Evolutionary conservation across 1,284 basidiomycete genomes (phyloP).

Genomic region (Ustilago xerochloae): DNA sequence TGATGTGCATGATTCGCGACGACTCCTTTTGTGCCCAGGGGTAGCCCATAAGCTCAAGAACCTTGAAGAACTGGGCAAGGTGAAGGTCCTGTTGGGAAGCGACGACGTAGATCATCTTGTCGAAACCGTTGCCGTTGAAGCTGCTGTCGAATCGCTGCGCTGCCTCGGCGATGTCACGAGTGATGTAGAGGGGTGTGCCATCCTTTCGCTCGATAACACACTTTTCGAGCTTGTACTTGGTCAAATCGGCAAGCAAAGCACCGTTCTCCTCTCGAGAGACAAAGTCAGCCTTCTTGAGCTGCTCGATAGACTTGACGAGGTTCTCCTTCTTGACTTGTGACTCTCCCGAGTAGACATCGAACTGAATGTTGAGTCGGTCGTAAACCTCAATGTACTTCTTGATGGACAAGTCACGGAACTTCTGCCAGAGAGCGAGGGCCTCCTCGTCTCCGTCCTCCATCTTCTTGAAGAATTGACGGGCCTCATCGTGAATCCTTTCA

Average conservation of each 20-base stretch:
- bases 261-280: conserved; percentile 62
- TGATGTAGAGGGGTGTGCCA: conserved; percentile 96
- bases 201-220: conserved; percentile 94
- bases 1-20: conserved; percentile 83
- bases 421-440: conserved; percentile 86
- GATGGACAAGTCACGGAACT: conserved; percentile 88
- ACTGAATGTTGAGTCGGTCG: conserved; percentile 75
- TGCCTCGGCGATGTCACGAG: conserved; percentile 95
- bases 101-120: conserved; percentile 98
- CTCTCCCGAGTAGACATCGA: conserved; percentile 20
- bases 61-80: conserved; percentile 92
- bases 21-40: conserved; percentile 76
- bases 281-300: conserved; percentile 35
- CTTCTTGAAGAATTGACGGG: conserved; percentile 89
- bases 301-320: conserved; percentile 75
- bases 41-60: conserved; percentile 89
- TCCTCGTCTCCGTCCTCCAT: conserved; percentile 90
- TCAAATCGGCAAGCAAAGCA: conserved; percentile 62
- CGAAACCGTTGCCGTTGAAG: conserved; percentile 72
- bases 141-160: conserved; percentile 82
- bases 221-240: conserved; percentile 75
- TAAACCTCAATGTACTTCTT: conserved; percentile 83
- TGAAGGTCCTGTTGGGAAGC: conserved; percentile 95
- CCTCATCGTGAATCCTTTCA: conserved; percentile 78
- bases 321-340: conserved; percentile 30